Base-by-base conservation (phyloP, 352 stramenopile genomes). In the Phytophthora sojae region DNA sequence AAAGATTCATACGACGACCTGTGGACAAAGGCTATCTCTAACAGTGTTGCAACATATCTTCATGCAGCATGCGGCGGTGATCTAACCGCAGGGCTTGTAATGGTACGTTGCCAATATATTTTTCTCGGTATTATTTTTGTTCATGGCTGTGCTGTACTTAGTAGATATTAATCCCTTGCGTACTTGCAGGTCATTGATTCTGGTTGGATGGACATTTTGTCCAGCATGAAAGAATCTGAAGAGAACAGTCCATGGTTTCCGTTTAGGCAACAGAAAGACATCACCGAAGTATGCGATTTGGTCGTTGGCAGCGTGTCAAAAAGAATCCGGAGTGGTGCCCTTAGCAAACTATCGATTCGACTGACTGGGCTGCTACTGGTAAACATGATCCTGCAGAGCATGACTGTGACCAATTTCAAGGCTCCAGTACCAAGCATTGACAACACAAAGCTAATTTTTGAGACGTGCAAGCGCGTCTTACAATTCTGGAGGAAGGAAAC, bases 201-300 rank as follows among this genome's bases (percentile, higher is more conserved):
- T 55, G 69, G 55, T 50, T 77, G 37, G 65, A 29, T n/a, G 17
- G n/a, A 65, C 17, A 11, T 21, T 35, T 49, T 14, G 4, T 11
- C 14, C 42, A 25, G 32, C 17, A 29, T 15, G 6, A 19, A 32
- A 57, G 35, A 71, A n/a, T 1, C 25, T 29, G 60, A 75, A 61
- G 47, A 57, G 59, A 51, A 42, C 3, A 53, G 54, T 17, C 44
- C 71, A 56, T 91, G 83, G 83, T 78, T 88, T 8, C 83, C 82
- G 6, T 86, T 90, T 67, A 71, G 82, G n/a, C 66, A 76, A 23
- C 47, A 59, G 1, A 77, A 70, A 23, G 32, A 42, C 17, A 5
- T 47, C 3, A 44, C 54, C 3, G 32, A 65, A 14, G 64, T 77
- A 5, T 58, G 56, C 11, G 29, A 79, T 6, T 50, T 88, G 15